Evolutionary conservation across 2,329 filamentous ascomycete species (phyloP), one percentile per base, ranked within the genome.

Genomic region (Colletotrichum euphorbiae): DNA sequence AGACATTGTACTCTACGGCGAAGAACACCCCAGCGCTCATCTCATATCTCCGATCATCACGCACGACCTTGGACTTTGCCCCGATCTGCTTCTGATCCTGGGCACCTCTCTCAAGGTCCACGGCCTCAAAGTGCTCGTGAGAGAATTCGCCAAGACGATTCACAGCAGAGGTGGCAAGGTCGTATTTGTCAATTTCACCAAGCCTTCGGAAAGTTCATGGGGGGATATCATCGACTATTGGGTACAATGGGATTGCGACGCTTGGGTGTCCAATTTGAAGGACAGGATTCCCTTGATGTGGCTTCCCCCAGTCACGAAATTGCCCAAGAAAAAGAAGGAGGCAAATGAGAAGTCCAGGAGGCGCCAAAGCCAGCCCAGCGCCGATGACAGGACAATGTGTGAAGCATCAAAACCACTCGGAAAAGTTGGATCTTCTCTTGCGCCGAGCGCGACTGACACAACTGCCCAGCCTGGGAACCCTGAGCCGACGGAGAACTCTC

Each of bases 171-270:
- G 88, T 24, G 90, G 90, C 63, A 90, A 87, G 62, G 90, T 93
- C 0, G 82, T 93, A 4, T 92, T 92, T 78, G 88, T 93, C 70
- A 93, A 93, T 77, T 86, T 90, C 21, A 92, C 90, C 1, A 91
- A 91, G 73, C 90, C 90, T 0, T 84, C 90, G 0, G 90, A 92
- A 74, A 93, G 90, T 74, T 86, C 85, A 1, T 93, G 91, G 91
- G 87, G 89, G 1, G 90, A 92, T 61, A 80, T 92, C 0, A 90
- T 93, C 60, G 91, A 93, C 77, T 91, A 90, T 70, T 92, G 90
- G 87, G 84, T 93, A 1, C 84, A 91, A 70, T 92, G 90, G 90
- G 90, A 93, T 73, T 93, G 90, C 68, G 91, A 93, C 72, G 87
- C 87, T 4, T 93, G 90, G 90, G 90, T 93, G 1, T 77, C 83